These are phyloP conservation scores for Malus sieversii DNA, from an alignment of 306 rosid genomes.

Conservation along the genomic window DNA sequence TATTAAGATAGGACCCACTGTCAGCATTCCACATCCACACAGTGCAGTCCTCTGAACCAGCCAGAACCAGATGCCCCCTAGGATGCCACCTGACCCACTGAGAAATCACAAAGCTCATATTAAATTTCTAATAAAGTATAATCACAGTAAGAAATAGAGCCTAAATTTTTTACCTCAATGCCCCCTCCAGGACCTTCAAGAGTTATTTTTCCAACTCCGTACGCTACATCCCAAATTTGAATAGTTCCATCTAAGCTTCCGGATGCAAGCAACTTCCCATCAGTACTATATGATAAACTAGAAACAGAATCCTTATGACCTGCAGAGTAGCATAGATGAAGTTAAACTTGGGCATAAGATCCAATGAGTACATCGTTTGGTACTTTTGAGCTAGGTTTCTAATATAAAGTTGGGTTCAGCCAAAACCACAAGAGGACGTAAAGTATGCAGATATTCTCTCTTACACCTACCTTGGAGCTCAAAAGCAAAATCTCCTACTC, in stretches of 20 bases:
- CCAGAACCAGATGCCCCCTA: slow-evolving; percentile 68
- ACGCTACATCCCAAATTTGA: slow-evolving; percentile 64
- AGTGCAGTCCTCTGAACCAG: slow-evolving; percentile 74
- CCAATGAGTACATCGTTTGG: slow-evolving; percentile 1
- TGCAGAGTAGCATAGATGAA: slow-evolving; percentile 23
- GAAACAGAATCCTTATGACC: slow-evolving; percentile 76
- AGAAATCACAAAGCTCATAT: slow-evolving; percentile 21
- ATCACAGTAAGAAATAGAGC: not conserved
- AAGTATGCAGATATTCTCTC: not conserved
- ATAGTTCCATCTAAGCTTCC: slow-evolving; percentile 71
- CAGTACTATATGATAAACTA: slow-evolving; percentile 65
- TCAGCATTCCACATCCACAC: slow-evolving; percentile 97
- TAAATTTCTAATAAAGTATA: slow-evolving; percentile 10
- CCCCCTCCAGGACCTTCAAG: slow-evolving; percentile 83
- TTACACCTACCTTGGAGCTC: slow-evolving; percentile 60
- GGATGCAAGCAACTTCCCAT: slow-evolving; percentile 74
- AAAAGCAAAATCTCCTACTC: slow-evolving; percentile 71
- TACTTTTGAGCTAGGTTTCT: not conserved
- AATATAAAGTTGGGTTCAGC: not conserved
- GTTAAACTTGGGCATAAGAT: not conserved
- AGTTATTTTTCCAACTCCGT: slow-evolving; percentile 39
- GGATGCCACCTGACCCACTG: slow-evolving; percentile 99
- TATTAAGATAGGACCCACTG: slow-evolving; percentile 39
- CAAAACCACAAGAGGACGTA: not conserved
- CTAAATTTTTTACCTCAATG: slow-evolving; percentile 49